These are phyloP conservation scores for Linum lewisii DNA, from an alignment of 345 rosid species.

Conservation along the genomic window DNA sequence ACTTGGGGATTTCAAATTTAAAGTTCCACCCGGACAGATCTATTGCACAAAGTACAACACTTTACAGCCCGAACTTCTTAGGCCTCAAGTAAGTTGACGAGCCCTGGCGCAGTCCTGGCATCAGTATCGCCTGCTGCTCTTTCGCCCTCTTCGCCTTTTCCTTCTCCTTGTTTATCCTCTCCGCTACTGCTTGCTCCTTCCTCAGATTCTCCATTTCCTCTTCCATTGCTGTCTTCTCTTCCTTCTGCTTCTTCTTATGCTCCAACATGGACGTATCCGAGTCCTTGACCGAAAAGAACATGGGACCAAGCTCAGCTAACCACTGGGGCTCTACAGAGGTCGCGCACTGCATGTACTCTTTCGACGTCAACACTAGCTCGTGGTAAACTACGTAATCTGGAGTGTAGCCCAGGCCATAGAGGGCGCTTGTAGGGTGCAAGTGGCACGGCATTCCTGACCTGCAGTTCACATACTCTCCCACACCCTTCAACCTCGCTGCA, in stretches of 20 bases:
- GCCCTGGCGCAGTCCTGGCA: constrained; percentile 60
- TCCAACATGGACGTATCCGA: constrained; percentile 81
- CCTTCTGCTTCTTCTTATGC: constrained; percentile 86
- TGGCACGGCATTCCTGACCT: constrained; percentile 92
- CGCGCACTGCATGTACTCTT: constrained; percentile 98
- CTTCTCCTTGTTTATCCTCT: constrained; percentile 39
- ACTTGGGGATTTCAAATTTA: too few species aligned
- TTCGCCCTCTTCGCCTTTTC: constrained; percentile 54
- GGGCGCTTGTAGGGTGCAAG: constrained; percentile 90
- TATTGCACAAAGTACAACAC: too few species aligned
- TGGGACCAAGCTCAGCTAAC: constrained; percentile 90
- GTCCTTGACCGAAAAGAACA: constrained; percentile 93
- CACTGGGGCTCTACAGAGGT: constrained; percentile 93
- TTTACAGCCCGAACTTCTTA: constrained; percentile 67
- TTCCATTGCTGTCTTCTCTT: constrained; percentile 88
- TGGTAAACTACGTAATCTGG: constrained; percentile 89
- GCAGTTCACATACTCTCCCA: constrained; percentile 84
- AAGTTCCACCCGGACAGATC: too few species aligned
- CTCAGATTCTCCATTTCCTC: constrained; percentile 89
- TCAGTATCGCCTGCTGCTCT: constrained; percentile 66
- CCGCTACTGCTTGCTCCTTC: constrained; percentile 56
- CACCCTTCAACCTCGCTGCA: constrained; percentile 84
- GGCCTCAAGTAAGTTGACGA: constrained; percentile 61
- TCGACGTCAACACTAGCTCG: constrained; percentile 72
- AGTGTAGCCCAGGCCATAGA: constrained; percentile 75